Base-by-base conservation (phyloP, 148 eudicot genomes). In the Vaccinium macrocarpon region DNA sequence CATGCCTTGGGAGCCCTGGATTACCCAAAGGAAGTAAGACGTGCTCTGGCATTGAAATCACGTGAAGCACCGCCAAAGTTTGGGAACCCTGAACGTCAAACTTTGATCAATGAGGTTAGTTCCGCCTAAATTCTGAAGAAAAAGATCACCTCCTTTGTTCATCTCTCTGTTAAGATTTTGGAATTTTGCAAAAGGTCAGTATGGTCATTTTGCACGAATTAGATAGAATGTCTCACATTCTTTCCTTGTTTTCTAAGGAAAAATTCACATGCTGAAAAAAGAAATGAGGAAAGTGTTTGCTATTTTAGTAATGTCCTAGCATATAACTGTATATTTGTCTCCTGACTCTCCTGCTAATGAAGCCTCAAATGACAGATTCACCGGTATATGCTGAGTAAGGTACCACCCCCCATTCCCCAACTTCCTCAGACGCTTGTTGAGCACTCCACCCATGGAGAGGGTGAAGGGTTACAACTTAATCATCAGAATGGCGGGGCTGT, bases 281-380 rank as follows among this genome's bases (percentile, higher is more conserved):
- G n/a, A 57, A 18, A 57, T 14, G 4, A 15, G 18, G 4, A 21
- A 57, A 16, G 62, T 64, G 71, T 64, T 62, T 9, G 21, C 7
- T 9, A n/a, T 23, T 64, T n/a, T 1, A 62, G 61, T 62, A 62
- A 62, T 62, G n/a, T 62, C 25, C 70, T n/a, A 16, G 62, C 3
- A 19, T 62, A 3, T n/a, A 21, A 61, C 70, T 62, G 29, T 62
- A 64, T 62, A 21, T 64, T 8, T 64, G 23, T 25, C 71, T 64
- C 29, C 71, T 64, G 71, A n/a, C 10, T 25, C 71, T 64, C 29
- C 71, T 64, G 71, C 48, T 23, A 72, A 25, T 13, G 76, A 25
- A 32, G 49, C 49, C 14, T 86, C 75, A 74, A 73, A 75, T 76
- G 81, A 53, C 83, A 73, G 71, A 64, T 64, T 64, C 71, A 64